Conservation (phyloP, 805 yeast species). For the Jamesozyma rosinii region DNA sequence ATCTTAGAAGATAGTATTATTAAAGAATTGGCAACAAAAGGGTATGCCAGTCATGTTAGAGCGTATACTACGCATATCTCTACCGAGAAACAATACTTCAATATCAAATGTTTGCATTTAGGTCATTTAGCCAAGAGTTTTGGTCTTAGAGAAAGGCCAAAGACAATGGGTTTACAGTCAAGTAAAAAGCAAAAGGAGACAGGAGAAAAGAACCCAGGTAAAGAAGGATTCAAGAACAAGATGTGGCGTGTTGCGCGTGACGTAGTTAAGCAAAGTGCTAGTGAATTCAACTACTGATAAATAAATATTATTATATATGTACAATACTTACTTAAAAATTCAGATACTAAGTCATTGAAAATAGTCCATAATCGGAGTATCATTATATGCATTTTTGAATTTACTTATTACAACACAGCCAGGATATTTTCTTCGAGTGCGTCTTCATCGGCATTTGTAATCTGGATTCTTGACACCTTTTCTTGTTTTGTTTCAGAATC, state of each 20-base stretch:
- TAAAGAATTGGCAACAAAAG: slow-evolving; percentile 63
- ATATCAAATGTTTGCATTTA: slow-evolving; percentile 72
- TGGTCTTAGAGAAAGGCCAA: slow-evolving; percentile 91
- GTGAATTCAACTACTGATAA: slow-evolving; percentile 57
- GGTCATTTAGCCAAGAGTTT: slow-evolving; percentile 95
- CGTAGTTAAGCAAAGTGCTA: slow-evolving; percentile 53
- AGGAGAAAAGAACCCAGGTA: slow-evolving; percentile 36
- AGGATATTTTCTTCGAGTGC: slow-evolving; percentile 25
- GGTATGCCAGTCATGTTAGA: slow-evolving; percentile 79
- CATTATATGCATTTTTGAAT: background rate
- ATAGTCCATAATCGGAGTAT: background rate
- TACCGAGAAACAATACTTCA: slow-evolving; percentile 69
- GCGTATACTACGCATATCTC: slow-evolving; percentile 94
- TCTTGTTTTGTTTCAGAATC: background rate
- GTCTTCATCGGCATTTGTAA: slow-evolving; percentile 11
- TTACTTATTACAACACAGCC: slow-evolving; percentile 18
- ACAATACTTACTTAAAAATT: background rate
- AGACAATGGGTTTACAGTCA: slow-evolving; percentile 47
- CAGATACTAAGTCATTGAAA: background rate
- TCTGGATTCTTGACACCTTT: slow-evolving; percentile 21
- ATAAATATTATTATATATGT: background rate
- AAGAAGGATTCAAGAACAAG: slow-evolving; percentile 61
- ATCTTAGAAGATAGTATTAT: slow-evolving; percentile 55
- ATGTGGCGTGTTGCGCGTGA: slow-evolving; percentile 67
- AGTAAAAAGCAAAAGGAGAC: slow-evolving; percentile 22